Evolutionary conservation across 345 rosid species (phyloP), one percentile per base, ranked within the genome.

Genomic region (Geranium brycei): DNA sequence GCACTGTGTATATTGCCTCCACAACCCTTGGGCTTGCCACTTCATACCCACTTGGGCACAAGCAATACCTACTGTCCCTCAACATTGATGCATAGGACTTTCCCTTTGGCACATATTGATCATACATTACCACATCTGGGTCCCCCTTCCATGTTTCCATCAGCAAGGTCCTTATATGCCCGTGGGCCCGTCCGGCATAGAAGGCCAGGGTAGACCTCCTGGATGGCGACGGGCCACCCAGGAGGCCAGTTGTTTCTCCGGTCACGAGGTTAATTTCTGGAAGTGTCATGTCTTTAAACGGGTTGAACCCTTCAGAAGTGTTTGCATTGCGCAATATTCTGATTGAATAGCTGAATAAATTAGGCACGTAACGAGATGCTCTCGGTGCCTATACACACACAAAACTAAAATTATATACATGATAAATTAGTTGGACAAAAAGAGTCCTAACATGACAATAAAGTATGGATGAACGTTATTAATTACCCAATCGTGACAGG

Each of bases 321-420:
- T 91, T 91, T 51, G 97, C 95, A 56, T 91, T 91, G 83, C 95
- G 84, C 59, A 86, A 59, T 16, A 86, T 87, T 73, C 95, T 76
- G 55, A 91, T 86, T 35, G 97, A 86, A 55, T 84, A 87, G 70
- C 32, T 8, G 77, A 62, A 80, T 5, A 91, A 72, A n/a, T 84
- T 30, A n/a, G 81, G 84, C 4, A 79, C 87, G 47, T 76, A 91
- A 61, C 79, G 73, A 19, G 97, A 77, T 57, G 87, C 65, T 1
- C 72, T 67, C 1, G 92, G 95, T 41, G 95, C 95, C 91, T 86
- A 13, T 4, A 23, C 3, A 62, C 63, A 19, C 5, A 61, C 4
- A 31, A 23, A 23, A 23, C 28, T 23, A 23, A 23, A 23, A 2
- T 23, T 23, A 23, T 23, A 23, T 23, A 23, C 28, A 23, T 23